These are phyloP conservation scores for Fusarium musae DNA, from an alignment of 2,329 filamentous ascomycete species.

Conservation along the genomic window DNA sequence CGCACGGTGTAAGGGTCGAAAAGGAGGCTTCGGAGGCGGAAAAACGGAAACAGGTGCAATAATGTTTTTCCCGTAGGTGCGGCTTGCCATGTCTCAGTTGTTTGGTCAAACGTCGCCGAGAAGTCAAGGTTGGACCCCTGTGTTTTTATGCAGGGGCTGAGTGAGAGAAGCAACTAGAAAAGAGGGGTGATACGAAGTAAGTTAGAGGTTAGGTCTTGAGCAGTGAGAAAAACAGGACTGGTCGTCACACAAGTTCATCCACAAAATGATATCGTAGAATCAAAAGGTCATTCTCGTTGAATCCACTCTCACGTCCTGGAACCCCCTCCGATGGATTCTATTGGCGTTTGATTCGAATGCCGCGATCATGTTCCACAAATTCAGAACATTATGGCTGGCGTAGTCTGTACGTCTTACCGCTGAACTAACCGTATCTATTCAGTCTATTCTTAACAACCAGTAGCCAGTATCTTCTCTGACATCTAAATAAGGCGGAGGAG, in stretches of 20 bases:
- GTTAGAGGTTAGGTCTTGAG: not conserved
- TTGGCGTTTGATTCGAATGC: accelerated
- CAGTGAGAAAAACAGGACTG: not conserved
- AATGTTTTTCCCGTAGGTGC: slow-evolving; percentile 13
- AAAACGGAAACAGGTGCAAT: not conserved
- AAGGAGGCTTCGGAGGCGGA: not conserved
- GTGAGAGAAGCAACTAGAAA: not conserved
- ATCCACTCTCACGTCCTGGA: not conserved
- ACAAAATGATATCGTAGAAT: not conserved
- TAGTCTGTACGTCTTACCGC: not conserved
- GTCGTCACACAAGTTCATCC: not conserved
- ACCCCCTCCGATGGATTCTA: not conserved
- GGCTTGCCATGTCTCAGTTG: slow-evolving; percentile 10
- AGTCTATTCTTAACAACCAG: not conserved
- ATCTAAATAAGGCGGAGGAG: not conserved
- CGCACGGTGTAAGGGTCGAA: not conserved
- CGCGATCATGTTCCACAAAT: not conserved
- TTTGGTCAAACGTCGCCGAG: not conserved
- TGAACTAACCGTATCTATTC: not conserved
- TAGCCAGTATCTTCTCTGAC: not conserved
- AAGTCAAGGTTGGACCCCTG: not conserved
- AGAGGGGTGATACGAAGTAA: not conserved
- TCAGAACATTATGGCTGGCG: not conserved
- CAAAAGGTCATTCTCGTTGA: not conserved
- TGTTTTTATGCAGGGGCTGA: not conserved